Evolutionary conservation across 352 stramenopile species (phyloP).

Genomic region (Pythium folliculosum): DNA sequence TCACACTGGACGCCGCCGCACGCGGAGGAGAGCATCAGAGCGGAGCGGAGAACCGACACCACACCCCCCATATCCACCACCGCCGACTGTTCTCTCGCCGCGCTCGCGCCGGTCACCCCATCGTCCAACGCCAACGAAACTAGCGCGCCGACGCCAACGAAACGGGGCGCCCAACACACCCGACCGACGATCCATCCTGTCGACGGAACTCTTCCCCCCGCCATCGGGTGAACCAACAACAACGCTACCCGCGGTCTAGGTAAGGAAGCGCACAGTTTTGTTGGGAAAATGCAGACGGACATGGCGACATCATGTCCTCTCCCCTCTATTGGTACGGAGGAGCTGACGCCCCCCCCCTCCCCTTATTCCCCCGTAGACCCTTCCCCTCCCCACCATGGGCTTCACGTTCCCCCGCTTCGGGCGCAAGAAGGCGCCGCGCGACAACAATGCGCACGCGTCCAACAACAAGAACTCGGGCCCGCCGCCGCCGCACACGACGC

Average conservation of each 20-base stretch:
- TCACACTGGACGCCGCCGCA: neutral
- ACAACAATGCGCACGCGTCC: conserved; percentile 35
- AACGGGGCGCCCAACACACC: conserved; percentile 2
- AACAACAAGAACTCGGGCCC: conserved; percentile 46
- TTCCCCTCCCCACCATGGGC: conserved; percentile 40
- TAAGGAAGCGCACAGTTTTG: too few relatives aligned
- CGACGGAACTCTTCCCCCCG: neutral
- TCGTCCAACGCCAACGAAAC: conserved; percentile 5
- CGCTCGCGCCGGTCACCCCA: neutral
- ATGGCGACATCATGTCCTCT: neutral
- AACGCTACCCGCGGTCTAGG: neutral
- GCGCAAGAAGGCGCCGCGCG: conserved; percentile 55
- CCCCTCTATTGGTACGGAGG: neutral
- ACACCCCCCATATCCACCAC: neutral
- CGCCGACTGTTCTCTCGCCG: neutral
- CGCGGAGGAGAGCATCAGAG: conserved; percentile 6
- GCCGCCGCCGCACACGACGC: conserved; percentile 43
- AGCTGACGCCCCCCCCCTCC: neutral
- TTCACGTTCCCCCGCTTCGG: conserved; percentile 74
- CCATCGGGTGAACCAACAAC: neutral
- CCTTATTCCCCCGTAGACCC: neutral
- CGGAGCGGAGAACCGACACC: conserved; percentile 2
- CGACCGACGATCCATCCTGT: neutral
- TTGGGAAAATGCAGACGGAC: neutral
- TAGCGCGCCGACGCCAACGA: conserved; percentile 11